These are phyloP conservation scores for Carex myosuroides DNA, from an alignment of 176 grass and related monocot species.

Conservation along the genomic window DNA sequence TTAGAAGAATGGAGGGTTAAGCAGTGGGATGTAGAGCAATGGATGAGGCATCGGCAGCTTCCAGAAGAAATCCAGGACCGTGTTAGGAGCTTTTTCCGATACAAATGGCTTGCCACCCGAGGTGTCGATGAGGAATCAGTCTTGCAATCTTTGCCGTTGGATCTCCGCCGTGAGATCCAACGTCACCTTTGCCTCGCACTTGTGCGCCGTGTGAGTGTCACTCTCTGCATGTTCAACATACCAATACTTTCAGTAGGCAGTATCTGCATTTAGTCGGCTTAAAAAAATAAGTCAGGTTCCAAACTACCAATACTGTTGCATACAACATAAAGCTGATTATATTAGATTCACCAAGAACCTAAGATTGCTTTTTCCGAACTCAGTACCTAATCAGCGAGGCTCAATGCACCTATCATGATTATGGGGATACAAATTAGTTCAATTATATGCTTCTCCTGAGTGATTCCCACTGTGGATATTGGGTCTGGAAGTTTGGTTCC, in stretches of 20 bases:
- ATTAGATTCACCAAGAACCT: neutral
- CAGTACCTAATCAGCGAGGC: neutral
- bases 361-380: neutral
- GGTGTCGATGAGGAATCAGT: conserved; percentile 93
- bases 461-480: neutral
- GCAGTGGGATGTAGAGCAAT: conserved; percentile 78
- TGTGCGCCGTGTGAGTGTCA: conserved; percentile 57
- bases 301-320: neutral
- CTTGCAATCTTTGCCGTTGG: conserved; percentile 69
- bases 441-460: neutral
- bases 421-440: neutral
- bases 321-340: neutral
- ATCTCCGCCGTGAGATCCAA: conserved; percentile 93
- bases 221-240: conserved; percentile 9
- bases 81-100: conserved; percentile 80
- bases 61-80: conserved; percentile 76
- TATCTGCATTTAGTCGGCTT: neutral
- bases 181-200: conserved; percentile 84
- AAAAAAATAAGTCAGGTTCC: neutral
- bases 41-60: conserved; percentile 95
- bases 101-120: conserved; percentile 89
- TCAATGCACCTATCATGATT: neutral
- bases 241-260: neutral
- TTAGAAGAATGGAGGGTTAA: conserved; percentile 96
- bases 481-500: neutral